These are phyloP conservation scores for Cerioporus squamosus DNA, from an alignment of 1,284 basidiomycete species.

Conservation along the genomic window DNA sequence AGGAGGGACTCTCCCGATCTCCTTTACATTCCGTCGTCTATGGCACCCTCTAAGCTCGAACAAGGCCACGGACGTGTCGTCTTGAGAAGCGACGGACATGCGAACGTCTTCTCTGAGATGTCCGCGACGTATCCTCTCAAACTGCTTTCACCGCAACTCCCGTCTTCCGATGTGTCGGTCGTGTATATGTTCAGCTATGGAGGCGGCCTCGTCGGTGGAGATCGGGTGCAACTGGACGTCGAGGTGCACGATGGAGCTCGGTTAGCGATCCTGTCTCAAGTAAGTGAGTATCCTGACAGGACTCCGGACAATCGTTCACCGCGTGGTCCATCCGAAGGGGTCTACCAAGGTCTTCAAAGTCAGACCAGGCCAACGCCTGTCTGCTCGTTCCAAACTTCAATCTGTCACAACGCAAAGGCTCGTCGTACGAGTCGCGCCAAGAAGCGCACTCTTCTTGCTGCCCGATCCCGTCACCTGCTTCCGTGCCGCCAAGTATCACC, in stretches of 20 bases:
- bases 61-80: conserved; percentile 52
- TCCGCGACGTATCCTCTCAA: conserved; percentile 91
- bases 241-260: conserved; percentile 60
- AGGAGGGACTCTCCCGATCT: too few species aligned
- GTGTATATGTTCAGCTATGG: conserved; percentile 91
- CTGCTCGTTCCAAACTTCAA: conserved; percentile 20
- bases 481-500: conserved; percentile 79
- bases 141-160: conserved; percentile 74
- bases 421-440: conserved; percentile 54
- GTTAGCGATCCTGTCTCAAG: conserved; percentile 84
- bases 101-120: conserved; percentile 74
- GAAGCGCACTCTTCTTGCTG: conserved; percentile 75
- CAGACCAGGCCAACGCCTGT: conserved; percentile 50
- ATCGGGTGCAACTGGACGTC: conserved; percentile 70
- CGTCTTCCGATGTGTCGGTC: conserved; percentile 58
- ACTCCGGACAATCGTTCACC: background rate
- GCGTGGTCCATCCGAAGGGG: conserved; percentile 54
- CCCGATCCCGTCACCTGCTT: conserved; percentile 95
- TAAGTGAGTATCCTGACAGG: conserved; percentile 38
- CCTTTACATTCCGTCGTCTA: background rate
- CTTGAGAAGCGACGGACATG: conserved; percentile 53
- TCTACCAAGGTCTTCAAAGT: conserved; percentile 93
- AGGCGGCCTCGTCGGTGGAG: conserved; percentile 92
- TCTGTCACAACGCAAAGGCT: conserved; percentile 52
- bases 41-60: conserved; percentile 10